phyloP scores from a whole-genome alignment of 345 rosid species.

The Rhizophora apiculata region DNA sequence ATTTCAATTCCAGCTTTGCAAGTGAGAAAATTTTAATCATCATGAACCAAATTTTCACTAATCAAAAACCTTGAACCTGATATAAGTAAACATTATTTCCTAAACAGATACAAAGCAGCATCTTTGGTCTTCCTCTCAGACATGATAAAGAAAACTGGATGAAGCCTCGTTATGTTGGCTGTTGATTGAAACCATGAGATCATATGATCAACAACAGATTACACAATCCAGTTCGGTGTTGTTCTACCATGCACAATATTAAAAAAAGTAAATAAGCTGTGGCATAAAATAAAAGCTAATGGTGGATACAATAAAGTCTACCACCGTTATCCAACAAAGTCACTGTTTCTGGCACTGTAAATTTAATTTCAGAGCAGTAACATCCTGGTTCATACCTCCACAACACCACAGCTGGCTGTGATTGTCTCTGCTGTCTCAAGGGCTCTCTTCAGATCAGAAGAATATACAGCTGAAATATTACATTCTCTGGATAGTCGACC shows the following conservation, averaged over 20 bases:
- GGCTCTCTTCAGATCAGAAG: constrained; percentile 89
- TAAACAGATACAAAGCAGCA: not conserved
- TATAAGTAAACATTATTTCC: not conserved
- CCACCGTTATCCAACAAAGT: no score
- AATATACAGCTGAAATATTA: constrained; percentile 57
- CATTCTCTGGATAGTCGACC: constrained; percentile 57
- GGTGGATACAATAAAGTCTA: no score
- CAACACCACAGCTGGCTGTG: constrained; percentile 55
- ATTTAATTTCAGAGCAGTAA: not conserved
- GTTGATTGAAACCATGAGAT: not conserved
- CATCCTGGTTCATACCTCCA: constrained; percentile 41
- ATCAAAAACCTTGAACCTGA: not conserved
- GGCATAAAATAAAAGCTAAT: no score
- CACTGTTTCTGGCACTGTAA: not conserved
- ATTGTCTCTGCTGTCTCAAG: constrained; percentile 69
- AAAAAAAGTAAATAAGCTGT: not conserved
- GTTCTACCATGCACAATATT: not conserved
- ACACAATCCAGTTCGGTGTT: not conserved
- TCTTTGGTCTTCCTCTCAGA: not conserved
- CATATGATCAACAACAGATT: not conserved
- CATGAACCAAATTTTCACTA: not conserved
- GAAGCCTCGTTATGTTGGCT: not conserved
- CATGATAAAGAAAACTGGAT: not conserved
- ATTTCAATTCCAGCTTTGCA: not conserved
- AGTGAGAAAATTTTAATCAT: not conserved